Conservation (phyloP, 345 rosid species). For the Microthlaspi erraticum region DNA sequence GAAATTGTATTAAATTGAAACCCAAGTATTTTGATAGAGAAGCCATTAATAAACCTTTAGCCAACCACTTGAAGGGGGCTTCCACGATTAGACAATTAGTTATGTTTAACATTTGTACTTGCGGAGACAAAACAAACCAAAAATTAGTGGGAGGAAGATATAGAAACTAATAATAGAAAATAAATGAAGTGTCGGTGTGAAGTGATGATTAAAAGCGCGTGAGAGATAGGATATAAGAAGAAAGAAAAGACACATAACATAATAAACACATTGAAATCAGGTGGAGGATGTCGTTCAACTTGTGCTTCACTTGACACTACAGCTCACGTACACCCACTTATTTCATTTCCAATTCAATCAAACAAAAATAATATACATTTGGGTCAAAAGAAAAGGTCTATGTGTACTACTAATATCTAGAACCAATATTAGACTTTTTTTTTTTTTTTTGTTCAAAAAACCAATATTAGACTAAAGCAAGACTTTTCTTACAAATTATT, state of each 20-base stretch:
- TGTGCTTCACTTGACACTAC: constrained; percentile 37
- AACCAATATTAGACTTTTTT: not conserved
- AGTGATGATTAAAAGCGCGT: constrained; percentile 41
- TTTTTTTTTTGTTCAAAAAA: no score
- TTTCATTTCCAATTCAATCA: constrained; percentile 7
- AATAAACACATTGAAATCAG: constrained; percentile 46
- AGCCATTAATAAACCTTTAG: no score
- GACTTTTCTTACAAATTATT: not conserved
- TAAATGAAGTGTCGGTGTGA: constrained; percentile 37
- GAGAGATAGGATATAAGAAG: constrained; percentile 21
- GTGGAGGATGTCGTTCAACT: constrained; percentile 41
- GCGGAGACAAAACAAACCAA: constrained; percentile 16
- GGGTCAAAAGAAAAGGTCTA: not conserved
- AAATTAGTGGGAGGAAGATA: constrained; percentile 8
- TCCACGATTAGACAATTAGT: no score
- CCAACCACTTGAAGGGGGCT: no score
- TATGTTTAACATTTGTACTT: not conserved
- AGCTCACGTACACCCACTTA: constrained; percentile 39
- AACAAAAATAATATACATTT: not conserved
- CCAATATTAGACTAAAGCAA: not conserved
- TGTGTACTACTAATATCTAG: not conserved
- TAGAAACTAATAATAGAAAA: constrained; percentile 1
- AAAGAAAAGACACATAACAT: constrained; percentile 28
- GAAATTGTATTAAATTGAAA: no score
- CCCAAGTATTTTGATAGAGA: no score